Base-by-base conservation (phyloP, 257 asterid genomes). In the Craterostigma plantagineum region DNA sequence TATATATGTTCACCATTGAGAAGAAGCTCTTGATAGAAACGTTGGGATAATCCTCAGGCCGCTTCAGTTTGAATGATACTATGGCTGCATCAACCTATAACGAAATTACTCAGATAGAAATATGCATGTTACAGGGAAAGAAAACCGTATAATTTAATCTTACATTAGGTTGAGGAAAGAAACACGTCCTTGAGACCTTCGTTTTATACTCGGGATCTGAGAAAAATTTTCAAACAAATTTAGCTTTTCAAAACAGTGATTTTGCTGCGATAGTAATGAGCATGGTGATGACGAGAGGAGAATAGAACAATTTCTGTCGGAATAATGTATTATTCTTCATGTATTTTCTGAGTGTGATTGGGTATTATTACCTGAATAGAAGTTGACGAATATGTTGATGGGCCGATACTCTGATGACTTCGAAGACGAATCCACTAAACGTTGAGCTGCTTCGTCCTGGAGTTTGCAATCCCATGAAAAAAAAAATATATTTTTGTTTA, bases 11-110 rank as follows among this genome's bases (percentile, higher is more conserved):
- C 45, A 41, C 96, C 99, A 79, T 61, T 48, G 99, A 70, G 66
- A 90, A 83, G 91, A 90, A 90, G 76, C 94, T 83, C 70, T 71
- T 83, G 53, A 69, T 39, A 17, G 92, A 72, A 50, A 90, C 94
- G 10, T 35, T 59, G 43, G 99, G 99, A 54, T 83, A 90, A 37
- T 83, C 72, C 13, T 9, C 65, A 16, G 63, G 17, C 59, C 60
- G 77, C 81, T 79, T 90, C 53, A 90, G 70, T 55, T 65, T 77
- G 51, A 90, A 79, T 33, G 81, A 51, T 27, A 70, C 92, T 39
- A 90, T 54, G 35, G 99, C 95, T 53, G 94, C 99, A 71, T 90
- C 94, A 39, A 90, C 99, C 99, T 90, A n/a, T 59, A 43, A 43
- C 9, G 10, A 4, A 8, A 17, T 41, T 41, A 9, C 14, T 41